Evolutionary conservation across 805 yeast species (phyloP), one percentile per base, ranked within the genome.

Genomic region (Candida pseudofarinosa): DNA sequence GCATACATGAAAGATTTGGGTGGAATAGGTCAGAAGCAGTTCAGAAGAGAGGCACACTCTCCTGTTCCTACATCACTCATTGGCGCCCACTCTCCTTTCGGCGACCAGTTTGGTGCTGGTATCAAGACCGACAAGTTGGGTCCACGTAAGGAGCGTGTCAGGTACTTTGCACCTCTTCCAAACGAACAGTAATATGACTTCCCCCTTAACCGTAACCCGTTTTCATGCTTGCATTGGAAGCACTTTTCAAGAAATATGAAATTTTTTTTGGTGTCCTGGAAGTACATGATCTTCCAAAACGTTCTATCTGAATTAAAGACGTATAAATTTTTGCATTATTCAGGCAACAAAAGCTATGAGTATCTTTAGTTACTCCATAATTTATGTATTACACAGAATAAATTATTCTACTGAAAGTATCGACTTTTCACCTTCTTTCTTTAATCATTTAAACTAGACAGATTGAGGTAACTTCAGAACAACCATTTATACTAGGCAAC

Each of bases 1-100:
- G 64, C 58, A 10, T 65, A 62, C 50, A 69, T 67, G 41, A 66
- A 64, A 54, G 75, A 69, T 49, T 68, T 65, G 51, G 74, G 75
- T 40, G 75, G 75, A 40, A 62, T 69, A 49, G 75, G 75, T 39
- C 73, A 67, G 52, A 63, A 55, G 47, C 71, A 65, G 42, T 63
- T 59, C 54, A 62, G 69, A 52, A 63, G 65, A 58, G 50, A 58
- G 39, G 50, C 58, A 31, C 63, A 55, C 46, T 56, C 59, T 15
- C 52, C 66, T 4, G 48, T 56, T 31, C 62, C 71, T 15, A 56
- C 59, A 33, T 61, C 53, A 33, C 55, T 66, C 45, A 69, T 70
- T 43, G 69, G 68, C 18, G 53, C 71, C 5, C 74, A 67, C 48
- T 67, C 74, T n/a, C 61, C 73, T 6, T 53, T 35, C 42, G 73